Evolutionary conservation across 805 yeast genomes (phyloP), one percentile per base, ranked within the genome.

Genomic region (Zygoascus ofunaensis): DNA sequence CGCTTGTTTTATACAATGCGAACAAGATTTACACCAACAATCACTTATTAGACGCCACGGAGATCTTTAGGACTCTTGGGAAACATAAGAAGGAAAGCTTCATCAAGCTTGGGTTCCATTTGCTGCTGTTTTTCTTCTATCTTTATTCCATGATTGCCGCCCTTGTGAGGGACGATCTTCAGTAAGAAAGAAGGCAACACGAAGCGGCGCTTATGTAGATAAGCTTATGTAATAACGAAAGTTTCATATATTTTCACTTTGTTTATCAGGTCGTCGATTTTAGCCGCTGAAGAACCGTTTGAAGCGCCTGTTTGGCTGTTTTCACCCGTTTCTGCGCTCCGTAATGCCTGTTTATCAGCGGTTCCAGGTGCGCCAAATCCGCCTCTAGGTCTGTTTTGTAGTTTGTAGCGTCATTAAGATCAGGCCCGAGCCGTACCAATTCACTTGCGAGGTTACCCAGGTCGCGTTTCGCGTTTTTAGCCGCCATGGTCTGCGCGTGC

Each of bases 81-180:
- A 85, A 82, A 61, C 95, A 89, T 71, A 90, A 92, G 77, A 83
- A 82, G 64, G 97, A 89, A 68, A 76, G 87, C 49, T 87, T 89
- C 62, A 67, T 85, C 63, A 90, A 90, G 66, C 76, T 92, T 56
- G 96, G 92, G 8, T 87, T 86, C 77, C 90, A 87, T 63, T 73
- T 90, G 57, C 65, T 86, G 59, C 71, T 90, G 82, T 92, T 92
- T 77, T 90, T 92, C 82, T 87, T 76, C 74, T 90, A 87, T 74
- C 76, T 90, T 60, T 90, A 89, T 75, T 79, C 94, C 71, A 87
- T 89, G 95, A 87, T 89, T 68, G 82, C 87, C 75, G 92, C 95
- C 34, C 76, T 87, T 63, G 87, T 87, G 60, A 75, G 80, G 37
- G 87, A 82, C 54, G 84, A 74, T 41, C 7, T 26, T 26, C 12